These are phyloP conservation scores for Halteria grandinella DNA, from an alignment of 73 alveolate species.

Conservation along the genomic window DNA sequence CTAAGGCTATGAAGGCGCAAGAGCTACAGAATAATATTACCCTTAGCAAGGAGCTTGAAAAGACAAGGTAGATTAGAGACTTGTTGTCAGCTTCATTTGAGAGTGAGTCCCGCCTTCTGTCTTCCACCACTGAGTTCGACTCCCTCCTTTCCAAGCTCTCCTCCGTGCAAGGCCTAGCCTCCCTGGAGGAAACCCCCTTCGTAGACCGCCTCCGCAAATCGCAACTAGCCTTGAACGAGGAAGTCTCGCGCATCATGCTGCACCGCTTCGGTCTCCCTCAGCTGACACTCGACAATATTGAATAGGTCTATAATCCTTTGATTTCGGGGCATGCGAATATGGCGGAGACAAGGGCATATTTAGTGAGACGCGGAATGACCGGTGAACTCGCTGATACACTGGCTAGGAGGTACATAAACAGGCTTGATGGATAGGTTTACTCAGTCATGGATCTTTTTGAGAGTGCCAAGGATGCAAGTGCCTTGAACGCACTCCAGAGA, in stretches of 20 bases:
- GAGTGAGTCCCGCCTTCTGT: neutral
- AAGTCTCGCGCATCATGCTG: neutral
- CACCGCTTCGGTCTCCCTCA: neutral
- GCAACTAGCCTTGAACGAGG: neutral
- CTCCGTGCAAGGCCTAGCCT: too few relatives aligned
- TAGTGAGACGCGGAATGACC: constrained; percentile 36
- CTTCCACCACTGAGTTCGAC: neutral
- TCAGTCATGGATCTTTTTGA: constrained; percentile 19
- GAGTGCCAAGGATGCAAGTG: neutral
- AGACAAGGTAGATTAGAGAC: neutral
- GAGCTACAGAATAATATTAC: neutral
- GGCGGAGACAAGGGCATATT: constrained; percentile 4
- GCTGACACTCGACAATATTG: constrained; percentile 24
- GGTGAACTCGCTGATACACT: constrained; percentile 17
- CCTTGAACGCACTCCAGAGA: constrained; percentile 4
- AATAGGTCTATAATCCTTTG: constrained; percentile 29
- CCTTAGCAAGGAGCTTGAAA: neutral
- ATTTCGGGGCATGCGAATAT: constrained; percentile 4
- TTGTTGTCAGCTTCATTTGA: neutral
- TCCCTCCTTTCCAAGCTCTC: too few relatives aligned
- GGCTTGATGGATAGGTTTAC: neutral
- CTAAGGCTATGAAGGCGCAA: neutral
- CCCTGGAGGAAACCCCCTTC: neutral
- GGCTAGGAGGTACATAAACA: constrained; percentile 29
- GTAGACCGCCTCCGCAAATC: neutral